Base-by-base conservation (phyloP, 805 yeast species). In the Kodamaea restingae region DNA sequence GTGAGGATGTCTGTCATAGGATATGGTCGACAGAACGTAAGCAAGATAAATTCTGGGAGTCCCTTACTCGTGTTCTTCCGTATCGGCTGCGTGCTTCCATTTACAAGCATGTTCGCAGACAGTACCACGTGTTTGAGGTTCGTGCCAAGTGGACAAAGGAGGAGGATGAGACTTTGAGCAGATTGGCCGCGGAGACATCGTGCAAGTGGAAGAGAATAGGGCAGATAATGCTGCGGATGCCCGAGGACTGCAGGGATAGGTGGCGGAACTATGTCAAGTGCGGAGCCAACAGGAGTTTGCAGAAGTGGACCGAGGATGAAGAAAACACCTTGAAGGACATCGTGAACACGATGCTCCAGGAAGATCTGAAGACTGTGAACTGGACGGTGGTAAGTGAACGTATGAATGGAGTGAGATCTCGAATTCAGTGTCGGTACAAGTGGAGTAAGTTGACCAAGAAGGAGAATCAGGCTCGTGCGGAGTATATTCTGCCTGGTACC, bases 251-350 rank as follows among this genome's bases (percentile, higher is more conserved):
- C 60, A 75, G 98, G 50, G 98, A 91, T 59, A 73, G 98, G 51
- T 91, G 95, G 95, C 73, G 98, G 60, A 91, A 91, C 58, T 91
- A 90, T 56, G 84, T 90, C 46, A 90, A 90, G 60, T 91, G 97
- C 66, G 97, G 97, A 17, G 70, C 70, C 12, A 76, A 76, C 39
- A 71, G 97, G 47, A 78, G 80, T 7, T 73, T 76, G 36, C 84
- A 85, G 58, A 86, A 84, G 56, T 90, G 98, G 98, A 67, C 82
- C 0, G 55, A 60, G 1, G 78, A 75, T 25, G 96, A 87, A 53
- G 97, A 90, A 56, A 70, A 65, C 14, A 60, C 65, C 38, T 65
- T 90, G 44, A 71, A 72, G 39, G 56, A 58, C n/a, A 76, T 82
- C 7, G 77, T 86, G 11, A 56, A 62, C 20, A 69, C 70, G 28